Percentiles rank a stretch among this genome's conserved stretches.
Evolutionary conservation across 208 protist genomes (phyloP).

Genomic region (Wallacemonas rigidus): DNA sequence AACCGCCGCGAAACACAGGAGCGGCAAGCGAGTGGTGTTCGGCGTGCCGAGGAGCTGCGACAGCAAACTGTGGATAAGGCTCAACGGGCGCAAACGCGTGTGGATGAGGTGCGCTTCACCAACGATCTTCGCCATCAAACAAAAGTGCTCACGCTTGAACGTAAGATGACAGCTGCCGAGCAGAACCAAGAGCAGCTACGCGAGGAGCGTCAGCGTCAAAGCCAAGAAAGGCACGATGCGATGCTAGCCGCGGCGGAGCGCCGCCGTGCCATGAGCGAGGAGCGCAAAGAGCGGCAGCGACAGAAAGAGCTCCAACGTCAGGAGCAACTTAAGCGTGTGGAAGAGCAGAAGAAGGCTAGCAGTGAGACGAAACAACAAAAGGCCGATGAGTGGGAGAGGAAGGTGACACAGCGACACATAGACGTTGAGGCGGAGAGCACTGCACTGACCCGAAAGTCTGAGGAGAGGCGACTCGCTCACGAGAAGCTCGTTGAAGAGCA

Average conservation of each 20-base stretch:
- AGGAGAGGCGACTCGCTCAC: constrained; percentile 71
- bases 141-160: constrained; percentile 64
- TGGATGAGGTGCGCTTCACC: constrained; percentile 79
- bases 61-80: constrained; percentile 70
- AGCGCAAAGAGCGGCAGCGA: constrained; percentile 68
- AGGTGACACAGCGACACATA: constrained; percentile 54
- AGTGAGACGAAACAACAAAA: constrained; percentile 54
- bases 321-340: constrained; percentile 46
- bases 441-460: constrained; percentile 43
- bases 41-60: constrained; percentile 68
- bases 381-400: constrained; percentile 73
- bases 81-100: constrained; percentile 53
- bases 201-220: constrained; percentile 61
- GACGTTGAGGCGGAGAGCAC: constrained; percentile 40
- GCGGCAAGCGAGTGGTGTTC: constrained; percentile 60
- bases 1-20: constrained; percentile 60
- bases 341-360: constrained; percentile 78
- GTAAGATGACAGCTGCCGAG: constrained; percentile 79
- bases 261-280: constrained; percentile 67
- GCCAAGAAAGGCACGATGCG: constrained; percentile 75
- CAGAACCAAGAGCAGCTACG: constrained; percentile 78
- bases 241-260: constrained; percentile 73
- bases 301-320: constrained; percentile 65
- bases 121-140: constrained; percentile 76
- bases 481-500: constrained; percentile 70